Percentiles rank a stretch among this genome's conserved stretches.
Evolutionary conservation across 208 protist genomes (phyloP).

Genomic region (Endotrypanum monterogeii): DNA sequence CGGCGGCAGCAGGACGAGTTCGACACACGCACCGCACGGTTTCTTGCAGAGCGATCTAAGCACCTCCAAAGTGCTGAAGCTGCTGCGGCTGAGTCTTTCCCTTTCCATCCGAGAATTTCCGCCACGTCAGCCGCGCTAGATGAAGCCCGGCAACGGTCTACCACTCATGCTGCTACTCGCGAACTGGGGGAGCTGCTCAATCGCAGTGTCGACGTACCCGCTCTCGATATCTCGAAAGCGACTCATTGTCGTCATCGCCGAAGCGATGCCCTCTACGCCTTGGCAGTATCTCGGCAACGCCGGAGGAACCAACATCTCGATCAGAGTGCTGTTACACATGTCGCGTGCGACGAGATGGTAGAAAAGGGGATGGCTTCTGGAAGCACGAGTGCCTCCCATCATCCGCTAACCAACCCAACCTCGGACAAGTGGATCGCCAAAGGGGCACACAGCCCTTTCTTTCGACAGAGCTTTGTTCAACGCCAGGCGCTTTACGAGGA

Average conservation of each 20-base stretch:
- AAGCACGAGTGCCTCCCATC: conserved; percentile 13
- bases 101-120: conserved; percentile 69
- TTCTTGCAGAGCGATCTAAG: conserved; percentile 47
- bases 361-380: background rate
- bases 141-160: conserved; percentile 13
- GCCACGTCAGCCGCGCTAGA: conserved; percentile 66
- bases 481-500: conserved; percentile 72
- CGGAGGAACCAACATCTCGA: background rate
- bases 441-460: conserved; percentile 72
- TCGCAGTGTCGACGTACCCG: background rate
- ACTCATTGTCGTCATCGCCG: conserved; percentile 2
- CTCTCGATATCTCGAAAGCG: conserved; percentile 1
- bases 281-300: conserved; percentile 23
- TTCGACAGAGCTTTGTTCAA: conserved; percentile 64
- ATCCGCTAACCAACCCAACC: conserved; percentile 58
- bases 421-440: conserved; percentile 72
- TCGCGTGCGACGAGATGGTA: background rate
- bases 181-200: conserved; percentile 18
- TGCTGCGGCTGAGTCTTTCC: conserved; percentile 28
- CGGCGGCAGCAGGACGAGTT: conserved; percentile 38
- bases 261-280: conserved; percentile 27
- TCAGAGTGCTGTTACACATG: background rate
- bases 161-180: background rate
- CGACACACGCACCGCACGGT: conserved; percentile 33
- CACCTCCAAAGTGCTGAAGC: conserved; percentile 31